A percentile compares a stretch with the other conserved stretches of the same genome.
These are phyloP conservation scores for Alternaria sp. DNA, from an alignment of 2,329 filamentous ascomycete genomes.

Conservation along the genomic window DNA sequence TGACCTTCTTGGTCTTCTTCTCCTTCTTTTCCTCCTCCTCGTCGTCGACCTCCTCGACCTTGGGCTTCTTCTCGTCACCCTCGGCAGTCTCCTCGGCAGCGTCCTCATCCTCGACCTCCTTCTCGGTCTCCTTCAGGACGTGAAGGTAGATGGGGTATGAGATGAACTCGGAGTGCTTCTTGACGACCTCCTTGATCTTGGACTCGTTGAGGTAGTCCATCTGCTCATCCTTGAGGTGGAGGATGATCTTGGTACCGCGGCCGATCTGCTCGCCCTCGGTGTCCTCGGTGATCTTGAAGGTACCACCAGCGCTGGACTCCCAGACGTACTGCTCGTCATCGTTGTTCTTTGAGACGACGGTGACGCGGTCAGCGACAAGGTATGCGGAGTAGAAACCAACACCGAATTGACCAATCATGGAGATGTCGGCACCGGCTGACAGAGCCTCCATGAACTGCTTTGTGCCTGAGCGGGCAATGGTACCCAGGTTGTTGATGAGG, in stretches of 20 bases:
- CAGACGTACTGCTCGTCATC: slow-evolving; percentile 99
- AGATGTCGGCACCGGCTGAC: slow-evolving; percentile 97
- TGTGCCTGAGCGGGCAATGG: slow-evolving; percentile 97
- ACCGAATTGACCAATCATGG: slow-evolving; percentile 99
- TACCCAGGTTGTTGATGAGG: slow-evolving; percentile 99
- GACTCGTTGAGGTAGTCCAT: slow-evolving; percentile 96
- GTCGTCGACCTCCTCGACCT: slow-evolving; percentile 91
- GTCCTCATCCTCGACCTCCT: slow-evolving; percentile 96
- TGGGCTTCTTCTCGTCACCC: slow-evolving; percentile 91
- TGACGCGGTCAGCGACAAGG: slow-evolving; percentile 96
- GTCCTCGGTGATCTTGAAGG: slow-evolving; percentile 91
- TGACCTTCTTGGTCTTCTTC: slow-evolving; percentile 99
- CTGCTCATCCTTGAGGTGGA: slow-evolving; percentile 99
- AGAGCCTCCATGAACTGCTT: slow-evolving; percentile 99
- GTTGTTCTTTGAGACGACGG: slow-evolving; percentile 98
- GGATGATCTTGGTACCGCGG: slow-evolving; percentile 96
- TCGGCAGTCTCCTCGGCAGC: slow-evolving; percentile 71
- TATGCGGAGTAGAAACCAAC: slow-evolving; percentile 99
- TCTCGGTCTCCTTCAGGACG: slow-evolving; percentile 99
- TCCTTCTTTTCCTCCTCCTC: slow-evolving; percentile 85
- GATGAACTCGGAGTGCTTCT: slow-evolving; percentile 99
- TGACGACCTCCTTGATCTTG: slow-evolving; percentile 99
- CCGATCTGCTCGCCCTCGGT: slow-evolving; percentile 90
- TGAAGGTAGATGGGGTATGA: slow-evolving; percentile 99
- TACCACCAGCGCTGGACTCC: slow-evolving; percentile 97